Percentiles rank a stretch among this genome's conserved stretches.
Conservation (phyloP, 257 asterid genomes). For the Nicotiana attenuata region DNA sequence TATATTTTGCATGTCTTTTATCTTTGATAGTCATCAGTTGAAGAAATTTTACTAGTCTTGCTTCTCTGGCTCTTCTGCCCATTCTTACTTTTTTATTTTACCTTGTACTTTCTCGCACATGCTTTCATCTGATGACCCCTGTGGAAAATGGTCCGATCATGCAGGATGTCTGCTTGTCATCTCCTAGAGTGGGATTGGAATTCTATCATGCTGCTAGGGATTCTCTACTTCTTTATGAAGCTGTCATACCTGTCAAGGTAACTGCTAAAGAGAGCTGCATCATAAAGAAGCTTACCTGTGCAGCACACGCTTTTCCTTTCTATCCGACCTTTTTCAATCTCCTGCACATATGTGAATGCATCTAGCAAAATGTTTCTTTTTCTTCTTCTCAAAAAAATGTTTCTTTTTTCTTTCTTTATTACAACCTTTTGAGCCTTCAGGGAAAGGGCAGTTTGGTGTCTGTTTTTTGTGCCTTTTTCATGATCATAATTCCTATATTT, state of each 20-base stretch:
- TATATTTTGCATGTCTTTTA: neutral
- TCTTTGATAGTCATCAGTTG: neutral
- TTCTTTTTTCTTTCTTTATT: neutral
- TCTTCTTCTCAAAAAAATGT: neutral
- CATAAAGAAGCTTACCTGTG: neutral
- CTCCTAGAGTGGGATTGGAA: slow-evolving; percentile 83
- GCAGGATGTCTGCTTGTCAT: slow-evolving; percentile 86
- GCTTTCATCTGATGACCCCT: neutral
- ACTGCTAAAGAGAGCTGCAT: slow-evolving; percentile 27
- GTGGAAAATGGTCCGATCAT: neutral
- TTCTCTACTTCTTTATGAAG: slow-evolving; percentile 85
- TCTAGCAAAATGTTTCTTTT: neutral
- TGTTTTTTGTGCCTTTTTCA: neutral
- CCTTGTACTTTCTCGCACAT: neutral
- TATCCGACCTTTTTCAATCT: neutral
- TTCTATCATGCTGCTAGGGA: slow-evolving; percentile 85
- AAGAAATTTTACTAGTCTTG: neutral
- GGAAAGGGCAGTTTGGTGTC: neutral
- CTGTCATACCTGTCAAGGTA: slow-evolving; percentile 87
- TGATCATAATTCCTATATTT: neutral
- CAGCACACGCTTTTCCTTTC: neutral
- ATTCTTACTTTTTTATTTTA: neutral
- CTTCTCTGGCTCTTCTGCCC: neutral
- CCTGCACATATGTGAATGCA: neutral
- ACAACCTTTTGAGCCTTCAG: neutral